These are phyloP conservation scores for Cladophialophora carrionii DNA, from an alignment of 2,329 filamentous ascomycete genomes.

Conservation along the genomic window DNA sequence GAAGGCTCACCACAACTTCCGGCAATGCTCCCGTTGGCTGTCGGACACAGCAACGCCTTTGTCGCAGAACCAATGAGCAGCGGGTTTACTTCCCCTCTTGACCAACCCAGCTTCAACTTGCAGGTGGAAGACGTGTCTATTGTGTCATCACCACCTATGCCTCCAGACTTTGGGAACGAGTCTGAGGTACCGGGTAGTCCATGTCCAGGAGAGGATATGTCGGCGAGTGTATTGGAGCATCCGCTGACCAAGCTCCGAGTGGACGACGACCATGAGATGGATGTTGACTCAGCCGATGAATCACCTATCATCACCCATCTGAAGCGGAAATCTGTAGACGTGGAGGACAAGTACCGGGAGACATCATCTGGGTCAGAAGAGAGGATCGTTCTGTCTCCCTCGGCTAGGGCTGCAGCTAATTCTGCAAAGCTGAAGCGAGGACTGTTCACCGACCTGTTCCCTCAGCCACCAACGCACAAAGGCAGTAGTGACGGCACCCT, in stretches of 20 bases:
- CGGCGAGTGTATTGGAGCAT: slow-evolving; percentile 30
- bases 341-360: slow-evolving; percentile 4
- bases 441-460: slow-evolving; percentile 31
- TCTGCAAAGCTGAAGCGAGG: slow-evolving; percentile 38
- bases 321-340: slow-evolving; percentile 24
- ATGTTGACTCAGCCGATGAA: slow-evolving; percentile 27
- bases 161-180: background rate
- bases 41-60: slow-evolving; percentile 15
- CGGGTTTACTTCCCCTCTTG: slow-evolving; percentile 36
- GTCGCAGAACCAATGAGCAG: slow-evolving; percentile 36
- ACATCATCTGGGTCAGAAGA: slow-evolving; percentile 3
- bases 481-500: slow-evolving; percentile 11
- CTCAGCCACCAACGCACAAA: slow-evolving; percentile 20
- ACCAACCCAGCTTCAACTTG: slow-evolving; percentile 1
- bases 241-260: slow-evolving; percentile 32
- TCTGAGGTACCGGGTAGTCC: background rate
- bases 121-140: slow-evolving; percentile 1
- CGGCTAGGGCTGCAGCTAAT: slow-evolving; percentile 37
- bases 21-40: slow-evolving; percentile 10
- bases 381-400: slow-evolving; percentile 31
- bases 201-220: slow-evolving; percentile 4
- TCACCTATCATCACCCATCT: slow-evolving; percentile 31
- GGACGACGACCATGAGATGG: slow-evolving; percentile 26
- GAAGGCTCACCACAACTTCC: slow-evolving; percentile 36
- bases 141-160: background rate